phyloP scores from a whole-genome alignment of 208 protist species.

The Trypanosoma cruzi region DNA sequence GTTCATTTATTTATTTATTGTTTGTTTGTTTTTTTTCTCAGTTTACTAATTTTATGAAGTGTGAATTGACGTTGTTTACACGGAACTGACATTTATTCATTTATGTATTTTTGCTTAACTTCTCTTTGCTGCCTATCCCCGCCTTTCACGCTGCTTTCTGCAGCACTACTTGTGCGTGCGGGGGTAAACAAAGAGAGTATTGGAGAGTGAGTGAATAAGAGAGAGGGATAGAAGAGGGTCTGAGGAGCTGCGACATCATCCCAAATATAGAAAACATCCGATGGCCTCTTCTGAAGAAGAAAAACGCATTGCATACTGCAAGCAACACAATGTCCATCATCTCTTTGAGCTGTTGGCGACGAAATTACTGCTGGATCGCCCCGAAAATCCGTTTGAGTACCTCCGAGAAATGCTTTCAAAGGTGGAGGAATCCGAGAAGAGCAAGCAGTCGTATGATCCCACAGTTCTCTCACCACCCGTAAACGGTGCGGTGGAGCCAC shows the following conservation, averaged over 20 bases:
- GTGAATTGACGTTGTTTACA: neutral
- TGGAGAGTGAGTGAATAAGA: too few species aligned
- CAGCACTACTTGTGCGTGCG: neutral
- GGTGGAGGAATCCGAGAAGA: conserved; percentile 77
- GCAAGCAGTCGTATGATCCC: conserved; percentile 83
- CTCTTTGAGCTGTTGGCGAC: conserved; percentile 92
- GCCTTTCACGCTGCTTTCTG: neutral
- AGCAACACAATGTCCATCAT: conserved; percentile 90
- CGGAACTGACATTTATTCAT: neutral
- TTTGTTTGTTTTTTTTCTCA: neutral
- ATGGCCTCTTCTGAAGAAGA: conserved; percentile 64
- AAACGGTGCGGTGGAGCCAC: conserved; percentile 3
- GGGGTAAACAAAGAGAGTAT: too few species aligned
- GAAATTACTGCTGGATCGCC: conserved; percentile 83
- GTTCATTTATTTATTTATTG: neutral
- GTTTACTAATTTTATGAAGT: neutral
- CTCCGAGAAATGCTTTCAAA: conserved; percentile 68
- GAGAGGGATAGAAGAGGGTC: neutral
- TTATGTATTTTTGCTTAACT: neutral
- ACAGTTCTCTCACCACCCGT: conserved; percentile 57
- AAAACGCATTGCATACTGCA: conserved; percentile 81
- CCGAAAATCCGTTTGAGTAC: conserved; percentile 88
- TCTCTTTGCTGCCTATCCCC: neutral
- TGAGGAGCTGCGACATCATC: neutral
- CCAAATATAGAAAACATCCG: neutral